phyloP scores from a whole-genome alignment of 805 yeast genomes.

The Schwanniomyces pseudopolymorphus region DNA sequence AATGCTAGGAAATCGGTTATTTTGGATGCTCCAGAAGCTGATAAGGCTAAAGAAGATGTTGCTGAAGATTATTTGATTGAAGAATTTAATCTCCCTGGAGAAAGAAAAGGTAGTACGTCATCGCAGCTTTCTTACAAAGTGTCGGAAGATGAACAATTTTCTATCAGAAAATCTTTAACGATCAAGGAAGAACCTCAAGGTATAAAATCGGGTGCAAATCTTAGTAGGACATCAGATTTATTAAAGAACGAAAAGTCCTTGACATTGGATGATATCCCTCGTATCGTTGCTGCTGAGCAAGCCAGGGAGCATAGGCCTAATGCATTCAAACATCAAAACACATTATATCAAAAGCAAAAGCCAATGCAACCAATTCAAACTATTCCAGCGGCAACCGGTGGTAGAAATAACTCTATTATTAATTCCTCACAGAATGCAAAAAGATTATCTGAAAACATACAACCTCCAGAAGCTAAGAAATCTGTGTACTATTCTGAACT shows the following conservation, averaged over 20 bases:
- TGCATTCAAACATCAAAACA: constrained; percentile 80
- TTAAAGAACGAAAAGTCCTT: constrained; percentile 79
- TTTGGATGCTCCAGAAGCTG: constrained; percentile 60
- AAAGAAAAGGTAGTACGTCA: constrained; percentile 18
- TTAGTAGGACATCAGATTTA: constrained; percentile 67
- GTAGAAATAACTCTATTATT: background rate
- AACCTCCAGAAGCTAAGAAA: background rate
- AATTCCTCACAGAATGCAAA: background rate
- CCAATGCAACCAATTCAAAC: constrained; percentile 25
- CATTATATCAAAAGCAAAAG: constrained; percentile 36
- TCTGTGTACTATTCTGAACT: constrained; percentile 65
- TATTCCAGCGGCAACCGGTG: constrained; percentile 12
- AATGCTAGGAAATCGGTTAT: constrained; percentile 66
- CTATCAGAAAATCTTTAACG: constrained; percentile 19
- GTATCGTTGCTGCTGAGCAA: constrained; percentile 96
- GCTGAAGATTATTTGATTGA: constrained; percentile 15
- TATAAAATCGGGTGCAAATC: constrained; percentile 29
- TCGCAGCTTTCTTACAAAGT: constrained; percentile 28
- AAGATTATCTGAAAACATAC: background rate
- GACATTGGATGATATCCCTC: constrained; percentile 92
- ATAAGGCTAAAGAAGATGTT: constrained; percentile 29
- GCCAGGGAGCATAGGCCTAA: constrained; percentile 92
- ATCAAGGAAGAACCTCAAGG: constrained; percentile 40
- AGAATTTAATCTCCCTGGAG: constrained; percentile 8
- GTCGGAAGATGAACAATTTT: constrained; percentile 27